Base-by-base conservation (phyloP, 2,329 filamentous ascomycete genomes). In the Hypoxylon sp. region DNA sequence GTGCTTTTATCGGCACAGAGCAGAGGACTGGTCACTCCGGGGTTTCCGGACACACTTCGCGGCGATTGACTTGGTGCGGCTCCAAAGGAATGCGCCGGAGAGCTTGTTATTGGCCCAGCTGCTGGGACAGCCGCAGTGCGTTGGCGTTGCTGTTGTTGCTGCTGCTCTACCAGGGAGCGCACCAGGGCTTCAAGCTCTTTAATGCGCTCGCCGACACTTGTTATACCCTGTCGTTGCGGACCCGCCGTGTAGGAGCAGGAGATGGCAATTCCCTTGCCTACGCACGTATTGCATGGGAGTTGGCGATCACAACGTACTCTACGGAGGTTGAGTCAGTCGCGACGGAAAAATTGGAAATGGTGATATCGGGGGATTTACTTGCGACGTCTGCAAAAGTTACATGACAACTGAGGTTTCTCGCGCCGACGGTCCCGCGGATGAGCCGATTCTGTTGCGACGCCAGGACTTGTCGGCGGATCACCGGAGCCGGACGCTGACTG, bases 341-440 rank as follows among this genome's bases (percentile, higher is more conserved):
- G 4, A 20, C 16, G 3, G 16, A n/a, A 20, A 49, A 11, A 38
- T 4, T 6, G 12, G 7, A 26, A 20, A n/a, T 5, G 1, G 2
- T 26, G 4, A 20, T 2, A 9, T n/a, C n/a, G n/a, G 48, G 22
- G 24, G 18, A 51, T 24, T 16, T 38, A 51, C 49, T 51, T 51
- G 33, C 49, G 49, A 26, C 24, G 33, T 16, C 49, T 51, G 7
- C 32, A 51, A 7, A 51, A 24, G 32, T 51, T 38, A 36, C 49
- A 51, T 38, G 32, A 51, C 6, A 51, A 22, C 24, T 51, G 49
- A 2, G 49, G 49, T 26, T 51, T 51, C 14, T 51, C 49, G 14
- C 49, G 49, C 12, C 49, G 49, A 11, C 36, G 16, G 36, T 40
- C 36, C 16, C 36, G n/a, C 11, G 18, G 36, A 20, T 18, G 16